Evolutionary conservation across 371 early-diverging fungal genomes (phyloP), one percentile per base, ranked within the genome.

Genomic region (Furculomyces boomerangus): DNA sequence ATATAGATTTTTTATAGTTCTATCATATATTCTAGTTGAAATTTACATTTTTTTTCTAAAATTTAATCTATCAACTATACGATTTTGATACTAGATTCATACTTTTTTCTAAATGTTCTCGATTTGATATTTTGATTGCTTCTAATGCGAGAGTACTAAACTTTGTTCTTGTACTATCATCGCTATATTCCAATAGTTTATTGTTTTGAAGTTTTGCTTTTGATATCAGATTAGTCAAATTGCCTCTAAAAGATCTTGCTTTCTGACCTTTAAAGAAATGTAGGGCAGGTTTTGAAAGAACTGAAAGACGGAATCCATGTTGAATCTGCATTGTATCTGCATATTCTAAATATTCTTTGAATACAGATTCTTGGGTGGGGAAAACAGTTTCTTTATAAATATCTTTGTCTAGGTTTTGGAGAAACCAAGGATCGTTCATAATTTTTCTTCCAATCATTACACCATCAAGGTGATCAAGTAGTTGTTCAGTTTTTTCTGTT

Each of bases 381-480:
- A 35, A 3, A 10, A 30, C 35, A 20, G 10, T 22, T 5, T 31
- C 24, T 39, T 32, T 32, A 35, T 51, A 51, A 8, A 51, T 35
- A 3, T 51, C 49, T 49, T 32, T 51, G 26, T 51, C 52, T 35
- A 51, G 25, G 5, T 25, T 22, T 35, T 51, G 52, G 20, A 51
- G 24, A 51, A 51, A 51, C 52, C 52, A 51, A 2, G 52, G 52
- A 22, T 51, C 52, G 22, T 51, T 13, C 52, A 51, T 51, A 2
- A 10, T 64, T 69, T 81, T 75, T 44, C 87, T 66, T 22, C 87
- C 87, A 48, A 86, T 60, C 87, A 86, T 86, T 48, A 84, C 80
- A 5, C 83, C 84, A 59, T 82, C 81, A 57, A 75, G 61, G 1
- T 53, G 29, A 0, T 57, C 52, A 26, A 86, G 55, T 30, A 76